phyloP scores from a whole-genome alignment of 495 filamentous ascomycete genomes.

The Patellaria atrata region DNA sequence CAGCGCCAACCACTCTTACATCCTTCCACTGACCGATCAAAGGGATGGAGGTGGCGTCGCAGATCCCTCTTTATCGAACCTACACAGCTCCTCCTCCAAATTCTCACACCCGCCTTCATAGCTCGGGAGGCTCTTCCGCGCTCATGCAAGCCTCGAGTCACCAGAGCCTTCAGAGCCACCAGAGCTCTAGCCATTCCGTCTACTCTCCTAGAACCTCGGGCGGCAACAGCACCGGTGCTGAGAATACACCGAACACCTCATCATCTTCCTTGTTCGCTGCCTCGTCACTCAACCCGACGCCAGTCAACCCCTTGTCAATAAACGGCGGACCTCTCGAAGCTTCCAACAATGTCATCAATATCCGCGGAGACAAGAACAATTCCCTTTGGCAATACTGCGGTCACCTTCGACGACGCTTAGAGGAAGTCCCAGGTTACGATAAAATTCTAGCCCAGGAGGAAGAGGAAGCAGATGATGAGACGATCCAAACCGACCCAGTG shows the following conservation, averaged over 20 bases:
- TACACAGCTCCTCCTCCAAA: conserved; percentile 15
- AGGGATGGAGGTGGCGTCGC: conserved; percentile 25
- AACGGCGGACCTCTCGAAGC: conserved; percentile 50
- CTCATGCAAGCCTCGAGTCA: conserved; percentile 19
- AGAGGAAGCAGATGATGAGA: conserved; percentile 48
- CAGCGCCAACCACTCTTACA: too few relatives aligned
- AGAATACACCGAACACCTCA: conserved; percentile 25
- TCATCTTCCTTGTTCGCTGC: conserved; percentile 22
- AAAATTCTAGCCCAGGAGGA: conserved; percentile 49
- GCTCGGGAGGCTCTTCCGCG: conserved; percentile 12
- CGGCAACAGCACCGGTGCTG: too few relatives aligned
- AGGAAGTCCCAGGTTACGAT: conserved; percentile 71
- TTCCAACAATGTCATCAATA: conserved; percentile 87
- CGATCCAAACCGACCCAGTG: conserved; percentile 79
- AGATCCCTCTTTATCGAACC: conserved; percentile 20
- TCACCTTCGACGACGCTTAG: conserved; percentile 61
- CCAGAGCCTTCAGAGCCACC: conserved; percentile 22
- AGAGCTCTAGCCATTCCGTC: conserved; percentile 23
- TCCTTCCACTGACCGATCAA: too few relatives aligned
- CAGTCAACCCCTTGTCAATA: conserved; percentile 13
- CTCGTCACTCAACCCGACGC: conserved; percentile 27
- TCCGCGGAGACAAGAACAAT: conserved; percentile 68
- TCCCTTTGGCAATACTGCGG: conserved; percentile 94
- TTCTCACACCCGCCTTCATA: conserved; percentile 16
- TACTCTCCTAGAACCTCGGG: conserved; percentile 25